phyloP scores from a whole-genome alignment of 2,329 filamentous ascomycete species.

The Aspergillus felis region DNA sequence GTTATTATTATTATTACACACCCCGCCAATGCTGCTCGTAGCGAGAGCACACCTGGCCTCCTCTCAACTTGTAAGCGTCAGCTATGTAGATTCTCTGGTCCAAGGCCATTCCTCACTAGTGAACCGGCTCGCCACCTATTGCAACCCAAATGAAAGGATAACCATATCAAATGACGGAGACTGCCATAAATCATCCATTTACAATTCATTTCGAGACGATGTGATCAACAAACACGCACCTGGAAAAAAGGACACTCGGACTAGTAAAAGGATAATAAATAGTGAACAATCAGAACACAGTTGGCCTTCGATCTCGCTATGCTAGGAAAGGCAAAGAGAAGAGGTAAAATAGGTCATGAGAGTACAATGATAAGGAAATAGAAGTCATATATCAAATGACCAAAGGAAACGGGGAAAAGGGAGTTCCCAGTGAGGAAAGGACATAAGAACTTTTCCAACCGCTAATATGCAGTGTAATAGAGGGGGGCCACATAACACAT shows the following conservation, averaged over 20 bases:
- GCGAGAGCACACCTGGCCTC: not conserved
- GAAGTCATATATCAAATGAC: conserved; percentile 20
- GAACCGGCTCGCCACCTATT: not conserved
- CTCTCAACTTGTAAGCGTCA: not conserved
- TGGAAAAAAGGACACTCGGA: conserved; percentile 1
- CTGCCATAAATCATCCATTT: conserved; percentile 2
- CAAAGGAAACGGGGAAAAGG: conserved; percentile 18
- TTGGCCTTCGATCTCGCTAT: conserved; percentile 35
- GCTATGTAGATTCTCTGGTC: not conserved
- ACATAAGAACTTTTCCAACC: conserved; percentile 40
- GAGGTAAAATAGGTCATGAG: conserved; percentile 3
- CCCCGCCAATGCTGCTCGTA: not conserved
- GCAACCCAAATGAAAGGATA: not conserved
- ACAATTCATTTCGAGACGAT: not conserved
- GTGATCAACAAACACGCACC: conserved; percentile 1
- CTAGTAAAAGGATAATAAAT: conserved; percentile 1
- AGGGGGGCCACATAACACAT: conserved; percentile 36
- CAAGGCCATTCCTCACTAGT: not conserved
- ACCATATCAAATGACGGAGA: not conserved
- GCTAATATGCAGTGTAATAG: conserved; percentile 40
- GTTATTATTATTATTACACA: not conserved
- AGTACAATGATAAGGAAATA: conserved; percentile 14
- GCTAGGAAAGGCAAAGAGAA: conserved; percentile 23
- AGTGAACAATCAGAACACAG: conserved; percentile 13
- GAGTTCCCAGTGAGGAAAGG: conserved; percentile 24